Percentiles rank a stretch among this genome's conserved stretches.
Evolutionary conservation across 2,329 filamentous ascomycete genomes (phyloP).

Genomic region (Clarireedia hainanense): DNA sequence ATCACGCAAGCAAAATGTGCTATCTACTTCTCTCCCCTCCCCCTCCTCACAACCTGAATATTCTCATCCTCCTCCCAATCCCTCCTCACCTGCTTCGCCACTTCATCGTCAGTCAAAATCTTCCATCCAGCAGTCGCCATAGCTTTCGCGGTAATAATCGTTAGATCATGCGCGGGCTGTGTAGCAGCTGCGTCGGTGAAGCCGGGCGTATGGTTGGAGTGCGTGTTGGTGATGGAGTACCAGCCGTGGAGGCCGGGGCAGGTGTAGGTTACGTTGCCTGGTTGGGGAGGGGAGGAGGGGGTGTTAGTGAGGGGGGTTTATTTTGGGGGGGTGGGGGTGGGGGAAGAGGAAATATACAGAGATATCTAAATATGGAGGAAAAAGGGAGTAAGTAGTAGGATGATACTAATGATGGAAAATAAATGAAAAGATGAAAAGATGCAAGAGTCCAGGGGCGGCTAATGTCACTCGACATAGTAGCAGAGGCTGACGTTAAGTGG

Average conservation of each 20-base stretch:
- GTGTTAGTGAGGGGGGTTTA: conserved; percentile 34
- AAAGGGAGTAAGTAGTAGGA: background rate
- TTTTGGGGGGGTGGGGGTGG: conserved; percentile 11
- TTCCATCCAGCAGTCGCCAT: conserved; percentile 40
- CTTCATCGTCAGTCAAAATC: conserved; percentile 34
- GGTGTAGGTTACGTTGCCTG: conserved; percentile 50
- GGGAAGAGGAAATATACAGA: background rate
- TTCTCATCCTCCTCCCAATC: conserved; percentile 29
- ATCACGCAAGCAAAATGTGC: too few relatives aligned
- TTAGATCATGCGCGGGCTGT: conserved; percentile 16
- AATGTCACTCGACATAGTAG: background rate
- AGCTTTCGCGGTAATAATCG: conserved; percentile 20
- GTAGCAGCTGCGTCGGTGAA: conserved; percentile 32
- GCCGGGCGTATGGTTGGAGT: conserved; percentile 44
- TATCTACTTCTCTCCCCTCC: too few relatives aligned
- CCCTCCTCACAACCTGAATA: background rate
- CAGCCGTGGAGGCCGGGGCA: conserved; percentile 47
- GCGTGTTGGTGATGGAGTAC: conserved; percentile 42
- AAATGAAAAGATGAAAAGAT: background rate
- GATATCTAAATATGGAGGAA: background rate
- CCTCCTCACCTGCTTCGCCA: conserved; percentile 36
- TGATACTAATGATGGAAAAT: background rate
- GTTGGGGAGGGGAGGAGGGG: conserved; percentile 42
- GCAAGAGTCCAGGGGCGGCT: background rate
- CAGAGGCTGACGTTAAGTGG: background rate